Evolutionary conservation across 208 protist species (phyloP).

Genomic region (Trypanosoma cruzi): DNA sequence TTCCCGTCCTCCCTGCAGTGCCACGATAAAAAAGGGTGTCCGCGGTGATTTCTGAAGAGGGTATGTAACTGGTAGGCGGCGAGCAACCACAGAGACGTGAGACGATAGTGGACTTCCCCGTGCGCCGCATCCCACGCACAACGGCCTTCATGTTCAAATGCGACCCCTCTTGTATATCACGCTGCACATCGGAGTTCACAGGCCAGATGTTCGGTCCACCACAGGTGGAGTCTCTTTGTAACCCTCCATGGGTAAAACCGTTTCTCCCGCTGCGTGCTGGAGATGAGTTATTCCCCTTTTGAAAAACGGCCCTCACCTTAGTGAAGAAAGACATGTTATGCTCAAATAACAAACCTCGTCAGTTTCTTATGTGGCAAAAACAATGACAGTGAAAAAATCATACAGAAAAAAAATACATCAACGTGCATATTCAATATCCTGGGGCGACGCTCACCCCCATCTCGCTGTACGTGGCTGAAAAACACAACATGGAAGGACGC

Average conservation of each 20-base stretch:
- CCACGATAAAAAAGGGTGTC: slow-evolving; percentile 48
- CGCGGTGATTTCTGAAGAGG: slow-evolving; percentile 60
- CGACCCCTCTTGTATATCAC: slow-evolving; percentile 66
- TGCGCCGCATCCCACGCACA: slow-evolving; percentile 59
- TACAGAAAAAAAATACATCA: too few relatives aligned
- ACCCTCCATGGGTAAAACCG: neutral
- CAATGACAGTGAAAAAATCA: neutral
- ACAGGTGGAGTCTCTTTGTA: slow-evolving; percentile 2
- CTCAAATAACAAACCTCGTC: neutral
- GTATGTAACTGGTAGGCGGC: slow-evolving; percentile 40
- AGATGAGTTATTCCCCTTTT: neutral
- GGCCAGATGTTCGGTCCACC: slow-evolving; percentile 54
- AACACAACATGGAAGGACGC: too few relatives aligned
- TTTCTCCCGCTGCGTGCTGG: neutral
- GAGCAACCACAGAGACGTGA: slow-evolving; percentile 58
- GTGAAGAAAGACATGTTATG: slow-evolving; percentile 23
- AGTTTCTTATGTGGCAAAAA: neutral
- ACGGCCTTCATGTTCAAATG: slow-evolving; percentile 88
- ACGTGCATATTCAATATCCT: too few relatives aligned
- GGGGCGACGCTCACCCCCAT: too few relatives aligned
- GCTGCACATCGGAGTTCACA: slow-evolving; percentile 53
- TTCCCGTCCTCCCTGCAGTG: slow-evolving; percentile 7
- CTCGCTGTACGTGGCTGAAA: too few relatives aligned
- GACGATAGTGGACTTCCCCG: slow-evolving; percentile 75
- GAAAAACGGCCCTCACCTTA: slow-evolving; percentile 20